Conservation (phyloP, 805 yeast species). For the Huiozyma naganishii region DNA sequence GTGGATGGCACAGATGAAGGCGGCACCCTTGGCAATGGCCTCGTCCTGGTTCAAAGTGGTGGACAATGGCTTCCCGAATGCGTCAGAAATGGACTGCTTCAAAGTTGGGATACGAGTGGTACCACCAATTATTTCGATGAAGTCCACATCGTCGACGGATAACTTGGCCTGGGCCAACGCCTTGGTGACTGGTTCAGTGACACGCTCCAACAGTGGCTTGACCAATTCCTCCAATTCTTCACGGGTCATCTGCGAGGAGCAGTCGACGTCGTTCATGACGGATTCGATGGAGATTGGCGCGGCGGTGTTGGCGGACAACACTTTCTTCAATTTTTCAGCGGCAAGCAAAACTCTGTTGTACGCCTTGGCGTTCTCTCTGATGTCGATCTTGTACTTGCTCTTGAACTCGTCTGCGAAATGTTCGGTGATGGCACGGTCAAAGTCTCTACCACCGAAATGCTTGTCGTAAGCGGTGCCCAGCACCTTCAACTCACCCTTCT, state of each 20-base stretch:
- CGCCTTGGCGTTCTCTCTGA: slow-evolving; percentile 86
- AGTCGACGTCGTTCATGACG: slow-evolving; percentile 95
- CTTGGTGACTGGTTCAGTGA: slow-evolving; percentile 63
- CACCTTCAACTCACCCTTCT: slow-evolving; percentile 92
- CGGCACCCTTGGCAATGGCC: slow-evolving; percentile 98
- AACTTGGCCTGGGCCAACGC: slow-evolving; percentile 79
- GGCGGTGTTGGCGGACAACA: slow-evolving; percentile 85
- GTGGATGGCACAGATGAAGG: slow-evolving; percentile 97
- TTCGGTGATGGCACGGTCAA: slow-evolving; percentile 87
- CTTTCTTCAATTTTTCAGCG: slow-evolving; percentile 90
- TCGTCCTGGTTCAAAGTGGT: slow-evolving; percentile 98
- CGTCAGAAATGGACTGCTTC: slow-evolving; percentile 68
- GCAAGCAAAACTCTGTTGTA: slow-evolving; percentile 85
- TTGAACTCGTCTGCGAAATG: slow-evolving; percentile 91
- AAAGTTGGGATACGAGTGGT: slow-evolving; percentile 94
- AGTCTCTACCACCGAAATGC: slow-evolving; percentile 97
- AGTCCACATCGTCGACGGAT: slow-evolving; percentile 63
- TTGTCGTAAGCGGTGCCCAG: slow-evolving; percentile 88
- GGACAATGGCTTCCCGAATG: slow-evolving; percentile 77
- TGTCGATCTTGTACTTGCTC: slow-evolving; percentile 86
- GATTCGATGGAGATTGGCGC: slow-evolving; percentile 96
- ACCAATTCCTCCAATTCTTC: slow-evolving; percentile 88
- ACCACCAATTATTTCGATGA: slow-evolving; percentile 95
- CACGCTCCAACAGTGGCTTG: slow-evolving; percentile 67
- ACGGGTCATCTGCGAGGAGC: slow-evolving; percentile 77